Evolutionary conservation across 108 stramenopile species (phyloP).

Genomic region (Nitzschia palea): DNA sequence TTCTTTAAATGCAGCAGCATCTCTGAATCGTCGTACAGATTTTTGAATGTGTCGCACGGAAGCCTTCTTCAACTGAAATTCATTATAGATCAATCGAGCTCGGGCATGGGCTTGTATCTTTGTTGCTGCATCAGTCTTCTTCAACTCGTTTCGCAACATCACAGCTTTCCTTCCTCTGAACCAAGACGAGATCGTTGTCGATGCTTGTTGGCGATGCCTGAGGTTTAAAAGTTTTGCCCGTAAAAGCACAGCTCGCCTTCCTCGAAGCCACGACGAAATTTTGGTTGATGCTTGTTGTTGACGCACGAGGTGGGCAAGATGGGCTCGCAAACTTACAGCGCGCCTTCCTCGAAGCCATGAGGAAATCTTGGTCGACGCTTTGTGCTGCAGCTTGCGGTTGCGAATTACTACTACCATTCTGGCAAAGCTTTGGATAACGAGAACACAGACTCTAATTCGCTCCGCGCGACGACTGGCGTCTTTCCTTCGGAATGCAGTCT

Average conservation of each 20-base stretch:
- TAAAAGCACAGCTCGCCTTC: too few relatives aligned
- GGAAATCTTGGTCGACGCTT: conserved; percentile 6
- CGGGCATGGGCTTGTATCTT: background rate
- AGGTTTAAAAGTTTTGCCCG: too few relatives aligned
- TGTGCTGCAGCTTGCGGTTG: background rate
- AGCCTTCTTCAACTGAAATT: background rate
- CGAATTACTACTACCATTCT: conserved; percentile 3
- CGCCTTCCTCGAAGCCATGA: background rate
- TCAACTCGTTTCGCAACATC: too few relatives aligned
- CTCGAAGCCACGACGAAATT: too few relatives aligned
- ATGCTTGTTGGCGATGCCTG: background rate
- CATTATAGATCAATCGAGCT: background rate
- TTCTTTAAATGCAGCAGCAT: too few relatives aligned
- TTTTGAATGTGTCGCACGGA: background rate
- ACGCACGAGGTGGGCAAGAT: too few relatives aligned
- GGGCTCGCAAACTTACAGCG: background rate
- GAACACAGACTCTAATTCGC: background rate
- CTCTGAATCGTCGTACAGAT: background rate
- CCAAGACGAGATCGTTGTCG: background rate
- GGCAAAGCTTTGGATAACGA: conserved; percentile 8
- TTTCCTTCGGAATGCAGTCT: conserved; percentile 37
- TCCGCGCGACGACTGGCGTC: background rate
- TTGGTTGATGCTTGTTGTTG: background rate
- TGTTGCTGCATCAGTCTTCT: too few relatives aligned
- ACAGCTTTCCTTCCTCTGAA: too few relatives aligned